phyloP scores from a whole-genome alignment of 164 flowering plant species.

The Vitis rotundifolia region DNA sequence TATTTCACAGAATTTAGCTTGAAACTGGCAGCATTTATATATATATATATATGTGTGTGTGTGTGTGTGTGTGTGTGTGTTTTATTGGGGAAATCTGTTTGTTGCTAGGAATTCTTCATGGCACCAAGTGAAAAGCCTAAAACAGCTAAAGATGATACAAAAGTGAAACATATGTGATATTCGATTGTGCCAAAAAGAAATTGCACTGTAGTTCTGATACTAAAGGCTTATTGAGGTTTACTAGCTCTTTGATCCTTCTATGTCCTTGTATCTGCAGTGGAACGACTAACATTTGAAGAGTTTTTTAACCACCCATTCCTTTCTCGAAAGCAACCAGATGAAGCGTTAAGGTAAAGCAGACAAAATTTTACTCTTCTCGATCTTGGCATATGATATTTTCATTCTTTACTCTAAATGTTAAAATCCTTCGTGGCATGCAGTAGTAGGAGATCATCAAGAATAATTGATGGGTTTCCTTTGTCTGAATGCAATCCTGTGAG shows the following conservation, averaged over 20 bases:
- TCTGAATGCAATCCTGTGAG: slow-evolving; percentile 38
- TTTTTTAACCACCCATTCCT: slow-evolving; percentile 91
- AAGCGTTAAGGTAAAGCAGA: slow-evolving; percentile 44
- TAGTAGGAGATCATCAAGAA: slow-evolving; percentile 29
- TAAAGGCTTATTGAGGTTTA: not conserved
- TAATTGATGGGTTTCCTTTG: slow-evolving; percentile 37
- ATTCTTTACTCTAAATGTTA: not conserved
- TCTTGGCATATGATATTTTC: not conserved
- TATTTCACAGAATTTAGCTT: slow-evolving; percentile 20
- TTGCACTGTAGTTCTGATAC: too few species aligned
- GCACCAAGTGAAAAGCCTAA: not conserved
- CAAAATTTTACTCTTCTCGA: not conserved
- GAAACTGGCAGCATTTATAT: not conserved
- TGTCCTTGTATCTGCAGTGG: slow-evolving; percentile 58
- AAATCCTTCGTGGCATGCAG: slow-evolving; percentile 32
- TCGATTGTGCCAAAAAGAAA: not conserved
- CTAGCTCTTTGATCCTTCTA: not conserved
- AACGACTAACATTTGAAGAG: slow-evolving; percentile 93
- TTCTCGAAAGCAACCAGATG: slow-evolving; percentile 35
- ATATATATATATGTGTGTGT: too few species aligned
- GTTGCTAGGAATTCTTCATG: not conserved
- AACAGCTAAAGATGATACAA: not conserved
- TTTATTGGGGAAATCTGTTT: too few species aligned
- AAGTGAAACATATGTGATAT: not conserved
- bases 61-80: too few species aligned